phyloP scores from a whole-genome alignment of 2,329 filamentous ascomycete genomes.

The Xylariaceae sp. region DNA sequence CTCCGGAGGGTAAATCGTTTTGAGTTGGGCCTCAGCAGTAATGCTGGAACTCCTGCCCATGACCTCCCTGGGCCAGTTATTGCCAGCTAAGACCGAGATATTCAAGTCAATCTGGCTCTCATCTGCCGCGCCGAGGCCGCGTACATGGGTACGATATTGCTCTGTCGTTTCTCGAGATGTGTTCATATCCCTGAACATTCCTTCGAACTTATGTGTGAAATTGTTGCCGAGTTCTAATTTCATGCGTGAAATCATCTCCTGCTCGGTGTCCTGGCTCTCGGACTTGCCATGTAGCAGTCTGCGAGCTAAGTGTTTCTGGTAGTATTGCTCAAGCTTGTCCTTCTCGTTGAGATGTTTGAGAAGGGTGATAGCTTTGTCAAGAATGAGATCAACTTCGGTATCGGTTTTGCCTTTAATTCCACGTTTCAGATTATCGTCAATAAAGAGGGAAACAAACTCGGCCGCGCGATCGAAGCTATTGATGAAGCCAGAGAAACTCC shows the following conservation, averaged over 20 bases:
- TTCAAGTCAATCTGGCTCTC: conserved; percentile 69
- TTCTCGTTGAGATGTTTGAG: conserved; percentile 87
- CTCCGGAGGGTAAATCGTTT: conserved; percentile 70
- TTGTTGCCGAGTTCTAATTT: conserved; percentile 93
- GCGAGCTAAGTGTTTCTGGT: conserved; percentile 92
- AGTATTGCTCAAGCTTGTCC: conserved; percentile 94
- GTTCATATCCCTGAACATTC: conserved; percentile 96
- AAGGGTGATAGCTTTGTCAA: conserved; percentile 86
- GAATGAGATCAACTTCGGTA: conserved; percentile 72
- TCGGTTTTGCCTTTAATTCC: conserved; percentile 93
- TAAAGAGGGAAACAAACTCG: conserved; percentile 92
- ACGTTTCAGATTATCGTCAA: conserved; percentile 93
- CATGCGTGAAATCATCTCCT: conserved; percentile 94
- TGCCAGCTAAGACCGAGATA: conserved; percentile 84
- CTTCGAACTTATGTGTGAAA: conserved; percentile 88
- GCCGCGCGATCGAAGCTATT: conserved; percentile 82
- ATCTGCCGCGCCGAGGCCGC: conserved; percentile 47
- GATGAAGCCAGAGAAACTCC: conserved; percentile 89
- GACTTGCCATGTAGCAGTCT: conserved; percentile 85
- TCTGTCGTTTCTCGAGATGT: conserved; percentile 79
- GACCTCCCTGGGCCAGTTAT: conserved; percentile 90
- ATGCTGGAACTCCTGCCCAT: conserved; percentile 62
- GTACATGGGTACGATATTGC: conserved; percentile 68
- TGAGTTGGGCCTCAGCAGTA: conserved; percentile 40
- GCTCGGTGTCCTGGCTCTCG: conserved; percentile 86